Base-by-base conservation (phyloP, 352 stramenopile genomes). In the Phytophthora fragariaefolia region DNA sequence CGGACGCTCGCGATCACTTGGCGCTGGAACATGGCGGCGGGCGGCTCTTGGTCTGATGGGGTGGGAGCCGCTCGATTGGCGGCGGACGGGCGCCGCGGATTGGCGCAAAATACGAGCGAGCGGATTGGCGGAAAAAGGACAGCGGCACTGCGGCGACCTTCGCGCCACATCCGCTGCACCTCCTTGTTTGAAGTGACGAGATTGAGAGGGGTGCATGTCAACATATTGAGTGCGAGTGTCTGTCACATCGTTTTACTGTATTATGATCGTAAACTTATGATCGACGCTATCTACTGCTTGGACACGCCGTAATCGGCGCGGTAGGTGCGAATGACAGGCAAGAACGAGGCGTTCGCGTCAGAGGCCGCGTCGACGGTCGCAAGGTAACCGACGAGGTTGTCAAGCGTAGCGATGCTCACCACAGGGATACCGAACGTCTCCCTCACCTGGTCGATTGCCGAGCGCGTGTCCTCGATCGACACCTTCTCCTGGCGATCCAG, bases 401-500 rank as follows among this genome's bases (percentile, higher is more conserved):
- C 94, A 26, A 99, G 77, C 47, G 89, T 95, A 18, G 97, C 92
- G 74, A 99, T 98, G 50, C 93, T 98, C 30, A 98, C 72, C 9
- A 99, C 96, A 6, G 94, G 92, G 42, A 99, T 95, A 20, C 73
- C 62, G 54, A 97, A 96, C 62, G 90, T 91, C 70, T 93, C 83
- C 58, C 85, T 84, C 17, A 99, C 96, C 34, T 95, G 85, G 71
- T 98, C 91, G 51, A 99, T 97, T 20, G 97, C 96, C 43, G 95
- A 98, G 28, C 97, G 77, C 27, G 87, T 85, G 84, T 98, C 92
- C 15, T 96, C 89, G 45, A 97, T 77, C 23, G 92, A 97, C 56
- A 96, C 89, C 73, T 98, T 98, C 71, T 99, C 98, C 66, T 99
- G 96, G 62, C 98, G 91, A 80, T 99, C 97, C 18, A 99, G 79